phyloP scores from a whole-genome alignment of 768 basidiomycete species.

The Leucosporidium scottii region DNA sequence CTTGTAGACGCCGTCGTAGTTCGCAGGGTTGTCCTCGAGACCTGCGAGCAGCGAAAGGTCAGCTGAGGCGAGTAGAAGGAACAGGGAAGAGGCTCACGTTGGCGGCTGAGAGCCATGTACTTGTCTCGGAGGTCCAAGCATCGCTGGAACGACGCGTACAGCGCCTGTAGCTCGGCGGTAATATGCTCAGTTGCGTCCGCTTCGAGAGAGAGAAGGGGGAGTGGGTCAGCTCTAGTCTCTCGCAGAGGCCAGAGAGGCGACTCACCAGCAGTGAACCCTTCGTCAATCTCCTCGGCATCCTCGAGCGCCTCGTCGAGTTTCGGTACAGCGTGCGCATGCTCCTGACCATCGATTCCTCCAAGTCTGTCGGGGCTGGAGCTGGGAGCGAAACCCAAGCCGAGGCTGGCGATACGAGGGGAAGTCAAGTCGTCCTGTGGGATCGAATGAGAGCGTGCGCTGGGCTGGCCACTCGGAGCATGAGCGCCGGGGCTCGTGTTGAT shows the following conservation, averaged over 20 bases:
- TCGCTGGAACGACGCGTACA: conserved; percentile 61
- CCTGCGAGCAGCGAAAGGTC: conserved; percentile 40
- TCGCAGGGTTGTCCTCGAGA: conserved; percentile 87
- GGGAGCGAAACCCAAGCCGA: conserved; percentile 6
- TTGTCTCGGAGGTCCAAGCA: conserved; percentile 92
- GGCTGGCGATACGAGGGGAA: conserved; percentile 23
- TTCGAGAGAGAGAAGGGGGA: neutral
- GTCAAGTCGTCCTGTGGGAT: conserved; percentile 16
- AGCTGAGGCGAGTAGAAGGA: too few relatives aligned
- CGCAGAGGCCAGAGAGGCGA: neutral
- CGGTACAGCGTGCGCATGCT: conserved; percentile 11
- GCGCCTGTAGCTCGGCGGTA: conserved; percentile 41
- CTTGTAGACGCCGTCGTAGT: conserved; percentile 65
- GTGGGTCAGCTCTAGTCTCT: neutral
- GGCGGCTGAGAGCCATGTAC: conserved; percentile 79
- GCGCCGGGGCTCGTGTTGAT: neutral
- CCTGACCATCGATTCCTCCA: neutral
- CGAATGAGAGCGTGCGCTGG: conserved; percentile 7
- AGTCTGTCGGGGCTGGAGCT: neutral
- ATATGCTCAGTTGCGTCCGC: conserved; percentile 32
- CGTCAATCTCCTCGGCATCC: conserved; percentile 28
- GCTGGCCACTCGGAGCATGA: neutral
- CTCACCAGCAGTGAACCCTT: conserved; percentile 24
- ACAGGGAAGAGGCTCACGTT: conserved; percentile 40
- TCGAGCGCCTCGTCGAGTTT: conserved; percentile 18